Conservation (phyloP, 1,284 basidiomycete genomes). For the Neolentinus lepideus region DNA sequence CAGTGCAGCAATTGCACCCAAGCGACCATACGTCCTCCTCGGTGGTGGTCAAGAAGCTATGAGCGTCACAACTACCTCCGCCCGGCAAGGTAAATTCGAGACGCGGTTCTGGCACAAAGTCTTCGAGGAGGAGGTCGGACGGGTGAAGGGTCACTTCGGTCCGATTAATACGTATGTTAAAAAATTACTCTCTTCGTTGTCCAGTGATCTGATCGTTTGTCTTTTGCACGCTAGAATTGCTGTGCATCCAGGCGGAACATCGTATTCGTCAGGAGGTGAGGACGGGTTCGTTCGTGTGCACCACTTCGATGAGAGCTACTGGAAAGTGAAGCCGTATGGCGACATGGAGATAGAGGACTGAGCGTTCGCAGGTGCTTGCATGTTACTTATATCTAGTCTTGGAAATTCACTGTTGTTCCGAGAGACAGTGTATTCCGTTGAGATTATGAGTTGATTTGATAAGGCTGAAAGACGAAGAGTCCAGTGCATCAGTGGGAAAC, state of each 20-base stretch:
- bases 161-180: constrained; percentile 89
- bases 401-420: too few relatives aligned
- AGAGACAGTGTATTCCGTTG: too few relatives aligned
- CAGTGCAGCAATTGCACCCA: constrained; percentile 83
- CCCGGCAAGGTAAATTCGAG: constrained; percentile 96
- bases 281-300: constrained; percentile 94
- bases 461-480: background rate
- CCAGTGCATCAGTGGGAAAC: background rate
- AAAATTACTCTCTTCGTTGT: constrained; percentile 1
- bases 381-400: background rate
- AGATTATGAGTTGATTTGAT: too few relatives aligned
- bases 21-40: constrained; percentile 84
- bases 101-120: constrained; percentile 98
- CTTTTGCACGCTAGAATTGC: constrained; percentile 56
- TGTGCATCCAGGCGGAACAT: constrained; percentile 84
- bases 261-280: constrained; percentile 93
- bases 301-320: constrained; percentile 90
- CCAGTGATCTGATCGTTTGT: constrained; percentile 1
- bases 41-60: constrained; percentile 99
- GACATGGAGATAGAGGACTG: constrained; percentile 74
- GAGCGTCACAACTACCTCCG: constrained; percentile 93
- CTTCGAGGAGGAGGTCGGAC: constrained; percentile 96
- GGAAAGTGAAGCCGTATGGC: constrained; percentile 84
- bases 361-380: background rate
- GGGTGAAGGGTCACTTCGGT: constrained; percentile 96